Percentiles rank a stretch among this genome's conserved stretches.
Evolutionary conservation across 257 asterid species (phyloP).

Genomic region (Buddleja alternifolia): DNA sequence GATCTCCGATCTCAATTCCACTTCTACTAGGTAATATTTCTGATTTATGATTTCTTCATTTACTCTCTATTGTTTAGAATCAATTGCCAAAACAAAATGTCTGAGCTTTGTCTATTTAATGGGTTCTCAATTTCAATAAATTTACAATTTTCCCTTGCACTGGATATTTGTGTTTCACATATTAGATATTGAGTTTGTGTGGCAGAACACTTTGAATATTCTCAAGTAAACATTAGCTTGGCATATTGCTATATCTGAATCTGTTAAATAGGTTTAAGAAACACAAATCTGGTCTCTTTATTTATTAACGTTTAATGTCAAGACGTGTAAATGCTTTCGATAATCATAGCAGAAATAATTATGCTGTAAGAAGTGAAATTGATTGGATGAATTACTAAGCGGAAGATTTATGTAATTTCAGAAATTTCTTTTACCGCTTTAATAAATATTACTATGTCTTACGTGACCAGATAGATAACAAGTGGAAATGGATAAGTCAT

Average conservation of each 20-base stretch:
- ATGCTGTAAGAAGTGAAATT: slow-evolving; percentile 5
- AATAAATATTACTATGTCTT: background rate
- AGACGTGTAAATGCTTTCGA: background rate
- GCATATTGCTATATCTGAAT: slow-evolving; percentile 11
- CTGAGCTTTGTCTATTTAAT: no score
- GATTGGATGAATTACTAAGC: slow-evolving; percentile 17
- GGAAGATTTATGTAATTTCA: background rate
- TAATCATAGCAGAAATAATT: no score
- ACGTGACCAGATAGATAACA: slow-evolving; percentile 30
- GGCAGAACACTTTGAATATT: background rate
- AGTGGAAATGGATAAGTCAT: slow-evolving; percentile 80
- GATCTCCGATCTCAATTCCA: no score
- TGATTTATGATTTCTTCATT: no score
- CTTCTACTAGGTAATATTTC: no score
- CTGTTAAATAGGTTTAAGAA: background rate
- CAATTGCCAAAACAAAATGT: no score
- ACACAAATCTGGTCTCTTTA: background rate
- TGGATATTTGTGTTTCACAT: no score
- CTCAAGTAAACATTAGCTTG: background rate
- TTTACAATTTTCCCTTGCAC: no score
- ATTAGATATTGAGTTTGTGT: no score
- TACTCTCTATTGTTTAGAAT: no score
- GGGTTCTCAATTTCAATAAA: no score
- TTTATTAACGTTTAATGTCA: background rate
- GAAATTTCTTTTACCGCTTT: background rate